A percentile compares a stretch with the other conserved stretches of the same genome.
phyloP scores from a whole-genome alignment of 108 stramenopile species.

The Pelagomonas calceolata region DNA sequence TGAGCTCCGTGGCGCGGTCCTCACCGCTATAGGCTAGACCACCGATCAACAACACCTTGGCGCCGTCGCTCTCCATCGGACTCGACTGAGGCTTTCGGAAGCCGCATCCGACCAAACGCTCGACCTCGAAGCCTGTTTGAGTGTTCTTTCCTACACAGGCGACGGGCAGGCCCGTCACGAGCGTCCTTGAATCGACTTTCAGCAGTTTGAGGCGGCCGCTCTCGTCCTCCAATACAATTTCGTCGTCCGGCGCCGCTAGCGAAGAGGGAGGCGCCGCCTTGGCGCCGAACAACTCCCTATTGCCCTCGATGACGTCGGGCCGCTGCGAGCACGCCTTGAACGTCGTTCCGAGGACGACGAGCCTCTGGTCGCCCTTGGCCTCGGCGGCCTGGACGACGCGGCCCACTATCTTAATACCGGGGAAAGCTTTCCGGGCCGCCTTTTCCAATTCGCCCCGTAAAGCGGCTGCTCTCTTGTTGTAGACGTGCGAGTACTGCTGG shows the following conservation, averaged over 20 bases:
- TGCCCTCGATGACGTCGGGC: slow-evolving; percentile 37
- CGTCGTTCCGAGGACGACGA: slow-evolving; percentile 14
- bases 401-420: not conserved
- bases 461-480: no score
- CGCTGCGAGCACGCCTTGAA: slow-evolving; percentile 27
- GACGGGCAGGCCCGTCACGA: slow-evolving; percentile 27
- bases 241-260: slow-evolving; percentile 14
- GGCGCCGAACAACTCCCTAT: slow-evolving; percentile 16
- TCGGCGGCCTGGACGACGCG: not conserved
- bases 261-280: not conserved
- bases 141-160: slow-evolving; percentile 22
- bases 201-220: slow-evolving; percentile 17
- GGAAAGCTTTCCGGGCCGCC: not conserved
- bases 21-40: slow-evolving; percentile 17
- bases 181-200: not conserved
- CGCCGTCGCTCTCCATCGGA: not conserved
- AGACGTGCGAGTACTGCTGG: no score
- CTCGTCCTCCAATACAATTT: slow-evolving; percentile 26
- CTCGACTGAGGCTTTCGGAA: slow-evolving; percentile 10
- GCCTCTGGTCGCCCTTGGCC: not conserved
- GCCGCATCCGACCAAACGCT: slow-evolving; percentile 25
- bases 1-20: not conserved
- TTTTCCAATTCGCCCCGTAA: no score
- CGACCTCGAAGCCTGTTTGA: slow-evolving; percentile 24
- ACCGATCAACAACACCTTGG: slow-evolving; percentile 14